Conservation (phyloP, 495 filamentous ascomycete species). For the Penicillium roqueforti region DNA sequence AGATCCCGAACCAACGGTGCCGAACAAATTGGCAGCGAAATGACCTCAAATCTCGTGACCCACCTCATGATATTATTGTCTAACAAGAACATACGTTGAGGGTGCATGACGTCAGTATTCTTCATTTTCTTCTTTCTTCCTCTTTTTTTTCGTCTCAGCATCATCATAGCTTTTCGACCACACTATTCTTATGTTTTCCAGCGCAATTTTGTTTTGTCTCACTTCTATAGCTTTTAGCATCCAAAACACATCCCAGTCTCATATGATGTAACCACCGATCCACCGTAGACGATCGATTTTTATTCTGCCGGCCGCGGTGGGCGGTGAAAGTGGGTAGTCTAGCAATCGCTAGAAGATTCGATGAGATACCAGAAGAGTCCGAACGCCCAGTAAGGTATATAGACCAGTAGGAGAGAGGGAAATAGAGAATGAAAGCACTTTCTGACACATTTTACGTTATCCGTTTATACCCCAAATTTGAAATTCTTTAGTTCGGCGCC, state of each 20-base stretch:
- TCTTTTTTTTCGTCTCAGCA: background rate
- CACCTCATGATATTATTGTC: constrained; percentile 5
- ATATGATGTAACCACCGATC: constrained; percentile 2
- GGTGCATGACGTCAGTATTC: constrained; percentile 14
- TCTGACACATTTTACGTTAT: background rate
- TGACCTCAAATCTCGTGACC: background rate
- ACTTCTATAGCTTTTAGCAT: background rate
- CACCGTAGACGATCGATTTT: constrained; percentile 11
- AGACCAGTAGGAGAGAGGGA: background rate
- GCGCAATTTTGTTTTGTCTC: background rate
- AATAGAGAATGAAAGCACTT: background rate
- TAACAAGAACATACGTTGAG: constrained; percentile 1
- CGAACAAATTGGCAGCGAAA: background rate
- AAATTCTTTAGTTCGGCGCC: background rate
- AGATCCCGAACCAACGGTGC: background rate
- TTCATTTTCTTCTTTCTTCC: constrained; percentile 3
- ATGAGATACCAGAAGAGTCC: constrained; percentile 19
- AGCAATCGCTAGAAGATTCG: constrained; percentile 43
- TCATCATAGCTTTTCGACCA: background rate
- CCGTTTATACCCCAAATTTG: constrained; percentile 1
- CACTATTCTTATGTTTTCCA: background rate
- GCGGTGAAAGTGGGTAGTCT: constrained; percentile 33
- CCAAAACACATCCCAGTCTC: background rate
- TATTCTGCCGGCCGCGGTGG: constrained; percentile 23
- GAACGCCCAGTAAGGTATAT: constrained; percentile 19